phyloP scores from a whole-genome alignment of 345 rosid genomes.

The Triadica sebifera region DNA sequence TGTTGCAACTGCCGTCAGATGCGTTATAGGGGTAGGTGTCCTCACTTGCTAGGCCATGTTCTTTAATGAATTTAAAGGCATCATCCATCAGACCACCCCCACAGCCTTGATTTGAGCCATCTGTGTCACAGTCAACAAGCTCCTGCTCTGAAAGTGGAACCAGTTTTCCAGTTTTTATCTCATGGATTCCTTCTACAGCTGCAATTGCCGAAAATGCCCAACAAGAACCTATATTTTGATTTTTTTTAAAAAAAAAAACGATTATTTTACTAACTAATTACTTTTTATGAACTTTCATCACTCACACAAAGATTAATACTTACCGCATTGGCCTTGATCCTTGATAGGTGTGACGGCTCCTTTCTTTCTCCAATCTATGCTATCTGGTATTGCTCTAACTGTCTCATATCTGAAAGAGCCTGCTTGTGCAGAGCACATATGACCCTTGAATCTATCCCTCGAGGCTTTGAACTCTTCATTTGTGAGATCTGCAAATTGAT shows the following conservation, averaged over 20 bases:
- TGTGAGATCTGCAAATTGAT: conserved; percentile 18
- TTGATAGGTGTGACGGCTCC: conserved; percentile 17
- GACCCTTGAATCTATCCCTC: conserved; percentile 7
- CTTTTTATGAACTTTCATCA: neutral
- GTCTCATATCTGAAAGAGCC: conserved; percentile 10
- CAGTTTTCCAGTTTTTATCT: conserved; percentile 32
- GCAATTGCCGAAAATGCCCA: conserved; percentile 58
- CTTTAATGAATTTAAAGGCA: conserved; percentile 30
- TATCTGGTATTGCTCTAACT: neutral
- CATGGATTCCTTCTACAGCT: conserved; percentile 43
- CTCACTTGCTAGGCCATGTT: conserved; percentile 27
- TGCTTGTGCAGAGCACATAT: conserved; percentile 8
- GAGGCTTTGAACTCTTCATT: conserved; percentile 14
- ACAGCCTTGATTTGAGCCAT: conserved; percentile 13
- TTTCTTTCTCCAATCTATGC: conserved; percentile 20
- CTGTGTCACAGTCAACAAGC: conserved; percentile 41
- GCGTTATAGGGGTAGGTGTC: conserved; percentile 32
- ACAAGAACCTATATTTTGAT: conserved; percentile 34
- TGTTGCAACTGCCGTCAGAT: conserved; percentile 29
- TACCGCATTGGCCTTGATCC: conserved; percentile 20
- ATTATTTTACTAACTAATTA: too few species aligned
- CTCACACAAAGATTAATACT: neutral
- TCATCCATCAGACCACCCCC: conserved; percentile 39
- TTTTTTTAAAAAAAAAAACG: neutral
- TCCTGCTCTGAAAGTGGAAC: conserved; percentile 41